These are phyloP conservation scores for Fomitiporia mediterranea DNA, from an alignment of 1,284 basidiomycete species.

Conservation along the genomic window DNA sequence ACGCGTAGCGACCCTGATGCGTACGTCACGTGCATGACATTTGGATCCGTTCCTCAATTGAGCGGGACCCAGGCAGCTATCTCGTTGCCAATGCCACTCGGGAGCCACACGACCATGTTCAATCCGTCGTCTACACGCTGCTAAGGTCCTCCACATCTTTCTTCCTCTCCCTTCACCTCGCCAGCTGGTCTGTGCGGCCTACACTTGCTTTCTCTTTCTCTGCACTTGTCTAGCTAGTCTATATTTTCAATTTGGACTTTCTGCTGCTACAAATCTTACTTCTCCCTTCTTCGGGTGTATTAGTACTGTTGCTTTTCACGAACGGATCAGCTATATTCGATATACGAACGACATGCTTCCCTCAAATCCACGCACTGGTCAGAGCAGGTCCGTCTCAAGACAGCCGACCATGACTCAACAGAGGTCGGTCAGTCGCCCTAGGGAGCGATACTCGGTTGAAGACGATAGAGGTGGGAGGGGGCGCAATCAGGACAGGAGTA, in stretches of 20 bases:
- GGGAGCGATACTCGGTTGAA: neutral
- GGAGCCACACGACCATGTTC: neutral
- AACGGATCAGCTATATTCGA: neutral
- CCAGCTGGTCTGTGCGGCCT: conserved; percentile 27
- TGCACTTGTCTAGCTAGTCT: neutral
- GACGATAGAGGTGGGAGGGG: conserved; percentile 3
- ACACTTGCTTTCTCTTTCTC: neutral
- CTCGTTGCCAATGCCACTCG: neutral
- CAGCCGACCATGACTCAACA: conserved; percentile 5
- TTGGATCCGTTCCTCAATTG: neutral
- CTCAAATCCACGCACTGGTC: conserved; percentile 17
- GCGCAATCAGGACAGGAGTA: too few species aligned
- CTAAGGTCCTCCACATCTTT: conserved; percentile 13
- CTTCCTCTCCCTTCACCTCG: conserved; percentile 22
- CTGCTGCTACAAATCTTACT: conserved; percentile 20
- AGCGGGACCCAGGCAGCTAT: neutral
- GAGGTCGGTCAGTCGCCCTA: conserved; percentile 18
- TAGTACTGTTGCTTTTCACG: neutral
- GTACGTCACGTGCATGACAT: too few species aligned
- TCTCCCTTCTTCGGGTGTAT: neutral
- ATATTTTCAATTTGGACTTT: conserved; percentile 3
- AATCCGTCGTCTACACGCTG: neutral
- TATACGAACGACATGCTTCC: conserved; percentile 12
- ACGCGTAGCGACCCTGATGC: neutral
- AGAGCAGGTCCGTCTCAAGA: conserved; percentile 7